Conservation (phyloP, 2,329 filamentous ascomycete species). For the Hypoxylon sp. region DNA sequence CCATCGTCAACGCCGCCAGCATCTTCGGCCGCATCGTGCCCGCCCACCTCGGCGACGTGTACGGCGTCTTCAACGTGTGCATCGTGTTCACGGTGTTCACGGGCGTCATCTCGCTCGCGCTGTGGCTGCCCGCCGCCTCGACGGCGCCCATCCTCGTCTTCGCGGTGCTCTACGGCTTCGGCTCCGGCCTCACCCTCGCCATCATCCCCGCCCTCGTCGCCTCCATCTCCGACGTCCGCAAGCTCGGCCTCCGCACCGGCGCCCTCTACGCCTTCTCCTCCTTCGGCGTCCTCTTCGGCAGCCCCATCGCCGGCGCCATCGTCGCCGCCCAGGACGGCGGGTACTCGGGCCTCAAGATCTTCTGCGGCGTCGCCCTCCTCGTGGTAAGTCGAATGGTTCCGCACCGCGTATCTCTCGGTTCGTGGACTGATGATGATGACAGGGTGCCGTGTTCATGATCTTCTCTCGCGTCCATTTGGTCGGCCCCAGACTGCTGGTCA, state of each 20-base stretch:
- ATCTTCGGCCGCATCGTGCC: constrained; percentile 26
- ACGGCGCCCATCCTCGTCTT: constrained; percentile 70
- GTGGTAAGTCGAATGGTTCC: constrained; percentile 4
- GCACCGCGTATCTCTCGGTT: not conserved
- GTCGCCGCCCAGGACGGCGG: constrained; percentile 53
- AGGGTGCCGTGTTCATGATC: constrained; percentile 16
- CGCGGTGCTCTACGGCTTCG: constrained; percentile 73
- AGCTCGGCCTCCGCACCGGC: constrained; percentile 28
- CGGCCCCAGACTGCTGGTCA: not conserved
- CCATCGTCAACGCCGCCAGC: constrained; percentile 60
- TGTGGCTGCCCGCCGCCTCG: constrained; percentile 59
- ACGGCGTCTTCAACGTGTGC: constrained; percentile 57
- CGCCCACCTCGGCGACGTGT: constrained; percentile 45
- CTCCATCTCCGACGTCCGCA: constrained; percentile 27
- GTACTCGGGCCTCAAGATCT: constrained; percentile 60
- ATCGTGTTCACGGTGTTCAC: constrained; percentile 62
- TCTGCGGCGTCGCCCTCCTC: constrained; percentile 56
- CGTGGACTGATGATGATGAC: constrained; percentile 4
- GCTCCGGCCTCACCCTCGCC: constrained; percentile 70
- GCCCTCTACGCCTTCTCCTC: constrained; percentile 28
- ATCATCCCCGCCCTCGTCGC: constrained; percentile 50
- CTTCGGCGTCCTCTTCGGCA: constrained; percentile 63
- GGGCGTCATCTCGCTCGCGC: constrained; percentile 52
- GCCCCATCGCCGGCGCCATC: constrained; percentile 62
- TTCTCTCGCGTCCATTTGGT: constrained; percentile 16